A percentile compares a stretch with the other conserved stretches of the same genome.
Evolutionary conservation across 345 rosid genomes (phyloP).

Genomic region (Ceriops zippeliana): DNA sequence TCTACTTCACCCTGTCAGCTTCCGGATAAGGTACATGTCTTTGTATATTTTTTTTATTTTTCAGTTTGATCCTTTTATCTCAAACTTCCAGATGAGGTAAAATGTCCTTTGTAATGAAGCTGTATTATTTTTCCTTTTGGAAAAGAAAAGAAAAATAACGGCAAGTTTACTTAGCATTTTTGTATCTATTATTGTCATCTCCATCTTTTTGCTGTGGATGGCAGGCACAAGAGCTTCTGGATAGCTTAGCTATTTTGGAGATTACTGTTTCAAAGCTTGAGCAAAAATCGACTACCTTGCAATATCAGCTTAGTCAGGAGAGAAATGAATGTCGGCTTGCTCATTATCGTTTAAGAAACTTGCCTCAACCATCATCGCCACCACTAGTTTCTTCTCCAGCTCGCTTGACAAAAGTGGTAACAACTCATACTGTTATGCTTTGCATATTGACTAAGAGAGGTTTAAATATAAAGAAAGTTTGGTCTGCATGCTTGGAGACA

Average conservation of each 20-base stretch:
- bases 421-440: not conserved
- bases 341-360: conserved; percentile 53
- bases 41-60: not conserved
- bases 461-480: not conserved
- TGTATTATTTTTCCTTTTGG: no score
- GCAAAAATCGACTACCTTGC: conserved; percentile 59
- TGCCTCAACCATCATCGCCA: conserved; percentile 33
- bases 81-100: no score
- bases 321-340: conserved; percentile 67
- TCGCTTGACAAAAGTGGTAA: conserved; percentile 29
- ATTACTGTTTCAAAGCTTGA: conserved; percentile 75
- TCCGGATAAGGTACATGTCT: conserved; percentile 59
- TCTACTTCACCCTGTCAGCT: conserved; percentile 55
- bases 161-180: conserved; percentile 3
- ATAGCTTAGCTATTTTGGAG: conserved; percentile 63
- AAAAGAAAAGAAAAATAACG: no score
- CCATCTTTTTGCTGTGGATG: conserved; percentile 12
- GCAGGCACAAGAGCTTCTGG: conserved; percentile 77
- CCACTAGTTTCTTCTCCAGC: conserved; percentile 23
- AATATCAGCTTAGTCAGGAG: conserved; percentile 74
- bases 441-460: not conserved
- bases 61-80: not conserved
- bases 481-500: conserved; percentile 2
- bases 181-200: conserved; percentile 9
- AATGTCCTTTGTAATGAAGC: no score